A percentile compares a stretch with the other conserved stretches of the same genome.
phyloP scores from a whole-genome alignment of 2,329 filamentous ascomycete genomes.

The Cercospora sp. region DNA sequence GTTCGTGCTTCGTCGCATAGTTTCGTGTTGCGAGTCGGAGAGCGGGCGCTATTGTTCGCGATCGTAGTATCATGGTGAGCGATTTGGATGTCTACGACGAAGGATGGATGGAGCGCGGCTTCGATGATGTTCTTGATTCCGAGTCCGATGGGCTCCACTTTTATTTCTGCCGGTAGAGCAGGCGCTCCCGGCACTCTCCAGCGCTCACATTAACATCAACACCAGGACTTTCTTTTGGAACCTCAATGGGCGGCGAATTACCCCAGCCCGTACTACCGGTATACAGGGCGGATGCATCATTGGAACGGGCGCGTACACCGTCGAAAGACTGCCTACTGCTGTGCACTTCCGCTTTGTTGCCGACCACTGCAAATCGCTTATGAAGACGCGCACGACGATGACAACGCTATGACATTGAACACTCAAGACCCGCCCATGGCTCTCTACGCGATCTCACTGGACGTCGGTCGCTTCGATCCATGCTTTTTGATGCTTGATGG shows the following conservation, averaged over 20 bases:
- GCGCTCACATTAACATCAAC: neutral
- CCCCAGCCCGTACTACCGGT: neutral
- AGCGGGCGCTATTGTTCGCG: neutral
- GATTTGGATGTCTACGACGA: neutral
- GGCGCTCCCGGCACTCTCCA: neutral
- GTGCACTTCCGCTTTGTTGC: neutral
- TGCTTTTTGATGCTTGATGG: neutral
- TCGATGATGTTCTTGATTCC: neutral
- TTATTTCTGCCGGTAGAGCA: neutral
- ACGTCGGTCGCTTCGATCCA: neutral
- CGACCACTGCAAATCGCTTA: conserved; percentile 4
- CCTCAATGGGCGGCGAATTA: neutral
- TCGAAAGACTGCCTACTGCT: neutral
- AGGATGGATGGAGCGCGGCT: neutral
- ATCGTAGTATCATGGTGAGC: neutral
- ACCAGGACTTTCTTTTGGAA: neutral
- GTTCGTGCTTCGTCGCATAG: conserved; percentile 1
- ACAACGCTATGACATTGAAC: neutral
- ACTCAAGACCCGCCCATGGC: neutral
- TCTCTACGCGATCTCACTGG: neutral
- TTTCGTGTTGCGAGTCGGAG: neutral
- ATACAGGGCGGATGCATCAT: neutral
- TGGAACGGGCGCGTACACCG: neutral
- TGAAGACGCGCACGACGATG: conserved; percentile 3
- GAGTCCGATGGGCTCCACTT: neutral